Evolutionary conservation across 306 rosid genomes (phyloP).

Genomic region (Datisca glomerata): DNA sequence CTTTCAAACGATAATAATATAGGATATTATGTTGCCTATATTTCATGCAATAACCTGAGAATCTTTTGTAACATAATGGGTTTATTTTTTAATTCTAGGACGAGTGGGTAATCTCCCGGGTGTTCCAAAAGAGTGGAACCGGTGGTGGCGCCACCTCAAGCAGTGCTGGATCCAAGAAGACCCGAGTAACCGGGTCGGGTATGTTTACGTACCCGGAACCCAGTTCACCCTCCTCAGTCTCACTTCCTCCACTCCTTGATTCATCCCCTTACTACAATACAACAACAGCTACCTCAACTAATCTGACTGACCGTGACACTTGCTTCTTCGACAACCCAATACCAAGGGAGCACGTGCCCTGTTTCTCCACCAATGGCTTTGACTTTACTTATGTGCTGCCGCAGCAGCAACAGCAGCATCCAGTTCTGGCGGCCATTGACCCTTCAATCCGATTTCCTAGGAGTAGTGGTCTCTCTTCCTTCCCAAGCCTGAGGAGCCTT

Average conservation of each 20-base stretch:
- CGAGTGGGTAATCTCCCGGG: slow-evolving; percentile 70
- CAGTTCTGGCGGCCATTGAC: neutral
- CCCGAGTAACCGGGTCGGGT: slow-evolving; percentile 17
- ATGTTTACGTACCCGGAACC: slow-evolving; percentile 41
- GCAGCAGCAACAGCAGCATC: no score
- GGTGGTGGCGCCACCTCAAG: slow-evolving; percentile 16
- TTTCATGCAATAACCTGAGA: neutral
- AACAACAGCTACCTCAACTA: neutral
- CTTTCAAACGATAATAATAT: no score
- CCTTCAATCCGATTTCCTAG: slow-evolving; percentile 12
- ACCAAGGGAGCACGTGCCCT: slow-evolving; percentile 97
- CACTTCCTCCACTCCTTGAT: slow-evolving; percentile 75
- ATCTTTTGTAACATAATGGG: neutral
- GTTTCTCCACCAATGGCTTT: slow-evolving; percentile 74
- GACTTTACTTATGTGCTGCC: slow-evolving; percentile 10
- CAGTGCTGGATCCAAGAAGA: slow-evolving; percentile 31
- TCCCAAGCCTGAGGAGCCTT: slow-evolving; percentile 64
- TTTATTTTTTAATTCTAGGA: slow-evolving; percentile 17
- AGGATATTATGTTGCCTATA: neutral
- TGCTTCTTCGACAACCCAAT: slow-evolving; percentile 31
- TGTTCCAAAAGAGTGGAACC: slow-evolving; percentile 38
- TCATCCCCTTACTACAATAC: slow-evolving; percentile 39
- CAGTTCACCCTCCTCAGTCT: slow-evolving; percentile 53
- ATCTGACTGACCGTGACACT: slow-evolving; percentile 29
- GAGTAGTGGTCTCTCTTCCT: slow-evolving; percentile 37